These are phyloP conservation scores for Malassezia equina DNA, from an alignment of 1,284 basidiomycete genomes.

Conservation along the genomic window DNA sequence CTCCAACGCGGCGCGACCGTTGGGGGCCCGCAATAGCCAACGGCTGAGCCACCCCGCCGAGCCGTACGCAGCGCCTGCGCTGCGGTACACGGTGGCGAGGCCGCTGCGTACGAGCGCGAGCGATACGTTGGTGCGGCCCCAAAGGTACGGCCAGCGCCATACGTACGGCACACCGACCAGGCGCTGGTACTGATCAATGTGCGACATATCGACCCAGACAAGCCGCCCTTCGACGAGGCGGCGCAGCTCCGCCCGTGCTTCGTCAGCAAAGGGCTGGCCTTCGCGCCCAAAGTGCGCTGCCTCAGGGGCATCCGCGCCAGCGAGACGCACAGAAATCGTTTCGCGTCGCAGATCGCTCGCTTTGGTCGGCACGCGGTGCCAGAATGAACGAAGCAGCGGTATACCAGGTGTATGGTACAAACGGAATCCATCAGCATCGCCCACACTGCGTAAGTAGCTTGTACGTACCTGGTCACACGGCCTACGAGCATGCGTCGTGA, in stretches of 20 bases:
- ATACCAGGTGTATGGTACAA: constrained; percentile 43
- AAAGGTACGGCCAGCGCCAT: constrained; percentile 34
- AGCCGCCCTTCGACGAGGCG: constrained; percentile 20
- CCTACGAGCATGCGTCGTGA: constrained; percentile 38
- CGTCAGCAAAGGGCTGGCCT: constrained; percentile 42
- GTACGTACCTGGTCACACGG: constrained; percentile 20
- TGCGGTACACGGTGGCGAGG: constrained; percentile 40
- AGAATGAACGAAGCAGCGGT: constrained; percentile 21
- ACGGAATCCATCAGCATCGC: constrained; percentile 46
- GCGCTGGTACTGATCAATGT: constrained; percentile 45
- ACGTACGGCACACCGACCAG: constrained; percentile 45
- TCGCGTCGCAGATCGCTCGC: constrained; percentile 18
- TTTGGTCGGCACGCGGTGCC: constrained; percentile 21
- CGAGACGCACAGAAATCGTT: constrained; percentile 40
- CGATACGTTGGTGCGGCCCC: constrained; percentile 43
- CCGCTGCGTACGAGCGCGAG: constrained; percentile 36
- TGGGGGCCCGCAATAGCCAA: background rate
- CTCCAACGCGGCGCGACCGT: constrained; percentile 5
- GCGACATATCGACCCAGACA: constrained; percentile 34
- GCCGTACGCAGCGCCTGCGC: constrained; percentile 40
- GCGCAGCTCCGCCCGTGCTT: constrained; percentile 35
- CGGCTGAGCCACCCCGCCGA: constrained; percentile 20
- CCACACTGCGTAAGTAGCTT: constrained; percentile 19
- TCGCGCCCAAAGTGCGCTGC: constrained; percentile 43
- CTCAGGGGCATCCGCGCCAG: constrained; percentile 45